These are phyloP conservation scores for Pezicula radicicola DNA, from an alignment of 2,329 filamentous ascomycete genomes.

Conservation along the genomic window DNA sequence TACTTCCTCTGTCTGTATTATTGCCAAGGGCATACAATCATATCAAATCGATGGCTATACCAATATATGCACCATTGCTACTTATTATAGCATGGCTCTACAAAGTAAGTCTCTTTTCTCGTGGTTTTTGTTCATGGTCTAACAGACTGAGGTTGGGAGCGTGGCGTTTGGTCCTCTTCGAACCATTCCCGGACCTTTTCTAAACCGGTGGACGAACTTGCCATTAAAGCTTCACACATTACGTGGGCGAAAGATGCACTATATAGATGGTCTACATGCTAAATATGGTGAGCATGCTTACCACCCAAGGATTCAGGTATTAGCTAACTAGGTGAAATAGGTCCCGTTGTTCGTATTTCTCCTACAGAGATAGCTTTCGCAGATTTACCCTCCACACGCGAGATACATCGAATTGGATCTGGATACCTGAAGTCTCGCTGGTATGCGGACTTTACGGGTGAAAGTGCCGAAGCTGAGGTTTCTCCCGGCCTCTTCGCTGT, in stretches of 20 bases:
- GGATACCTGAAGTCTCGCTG: conserved; percentile 31
- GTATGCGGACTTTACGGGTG: conserved; percentile 23
- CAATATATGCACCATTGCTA: not conserved
- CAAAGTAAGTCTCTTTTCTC: not conserved
- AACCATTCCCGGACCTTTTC: conserved; percentile 5
- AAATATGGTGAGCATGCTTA: conserved; percentile 5
- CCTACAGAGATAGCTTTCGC: conserved; percentile 38
- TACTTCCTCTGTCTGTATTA: not conserved
- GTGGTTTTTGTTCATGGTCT: too few species aligned
- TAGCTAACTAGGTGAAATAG: not conserved
- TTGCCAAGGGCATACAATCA: too few species aligned
- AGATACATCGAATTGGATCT: conserved; percentile 31
- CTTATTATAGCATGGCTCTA: not conserved
- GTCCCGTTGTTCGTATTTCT: conserved; percentile 3
- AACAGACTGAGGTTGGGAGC: not conserved
- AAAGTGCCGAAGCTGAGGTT: conserved; percentile 1
- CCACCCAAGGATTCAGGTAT: too few species aligned
- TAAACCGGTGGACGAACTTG: conserved; percentile 7
- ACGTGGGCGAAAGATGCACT: conserved; percentile 8
- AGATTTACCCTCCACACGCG: conserved; percentile 30
- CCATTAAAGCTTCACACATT: conserved; percentile 5
- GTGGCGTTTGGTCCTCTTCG: conserved; percentile 2
- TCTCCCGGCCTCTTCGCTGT: conserved; percentile 36
- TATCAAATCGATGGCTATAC: not conserved
- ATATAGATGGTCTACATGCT: conserved; percentile 10